A percentile compares a stretch with the other conserved stretches of the same genome.
phyloP scores from a whole-genome alignment of 2,329 filamentous ascomycete genomes.

The Aspergillus fumigatus region DNA sequence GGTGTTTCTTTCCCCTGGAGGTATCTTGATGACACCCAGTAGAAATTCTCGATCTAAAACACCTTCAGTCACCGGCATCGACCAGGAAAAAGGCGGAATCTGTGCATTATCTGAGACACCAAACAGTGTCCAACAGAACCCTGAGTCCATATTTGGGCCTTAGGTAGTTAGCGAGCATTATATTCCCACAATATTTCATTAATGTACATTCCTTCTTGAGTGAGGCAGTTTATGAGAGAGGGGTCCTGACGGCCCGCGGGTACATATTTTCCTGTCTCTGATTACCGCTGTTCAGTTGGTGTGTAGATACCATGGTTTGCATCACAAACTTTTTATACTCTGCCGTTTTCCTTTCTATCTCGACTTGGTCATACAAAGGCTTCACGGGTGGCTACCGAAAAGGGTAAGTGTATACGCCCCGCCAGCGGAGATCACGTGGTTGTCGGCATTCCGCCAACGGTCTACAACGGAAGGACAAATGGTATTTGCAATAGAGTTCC shows the following conservation, averaged over 20 bases:
- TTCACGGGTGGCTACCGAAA: neutral
- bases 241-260: neutral
- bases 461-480: neutral
- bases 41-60: neutral
- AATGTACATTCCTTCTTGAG: neutral
- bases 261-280: neutral
- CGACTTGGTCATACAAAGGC: neutral
- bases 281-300: neutral
- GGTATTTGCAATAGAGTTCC: neutral
- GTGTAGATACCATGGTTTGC: neutral
- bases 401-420: neutral
- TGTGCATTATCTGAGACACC: neutral
- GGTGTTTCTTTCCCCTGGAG: constrained; percentile 14
- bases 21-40: constrained; percentile 15
- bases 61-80: neutral
- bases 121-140: neutral
- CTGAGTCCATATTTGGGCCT: neutral
- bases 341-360: neutral
- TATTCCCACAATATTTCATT: neutral
- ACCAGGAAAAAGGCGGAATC: neutral
- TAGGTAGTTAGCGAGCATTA: neutral
- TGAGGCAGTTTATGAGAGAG: neutral
- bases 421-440: neutral
- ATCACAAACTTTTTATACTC: too few relatives aligned
- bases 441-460: neutral